These are phyloP conservation scores for Cairneyella variabilis DNA, from an alignment of 495 filamentous ascomycete genomes.

Conservation along the genomic window DNA sequence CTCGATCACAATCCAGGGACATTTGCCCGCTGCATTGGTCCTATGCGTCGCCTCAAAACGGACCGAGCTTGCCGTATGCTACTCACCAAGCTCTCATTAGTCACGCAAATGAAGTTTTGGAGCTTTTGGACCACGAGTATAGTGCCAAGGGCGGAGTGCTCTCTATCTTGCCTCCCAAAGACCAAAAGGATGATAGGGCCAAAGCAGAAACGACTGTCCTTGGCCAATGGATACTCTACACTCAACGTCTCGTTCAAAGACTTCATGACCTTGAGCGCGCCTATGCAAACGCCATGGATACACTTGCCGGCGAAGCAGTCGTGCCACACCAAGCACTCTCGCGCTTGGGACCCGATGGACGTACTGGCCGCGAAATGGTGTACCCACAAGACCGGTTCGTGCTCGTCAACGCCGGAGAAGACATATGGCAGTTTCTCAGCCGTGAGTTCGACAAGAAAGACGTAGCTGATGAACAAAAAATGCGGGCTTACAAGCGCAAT, in stretches of 20 bases:
- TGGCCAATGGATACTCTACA: constrained; percentile 46
- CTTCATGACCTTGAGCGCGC: constrained; percentile 47
- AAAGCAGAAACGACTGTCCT: constrained; percentile 38
- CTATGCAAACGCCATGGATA: constrained; percentile 43
- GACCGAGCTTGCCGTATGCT: constrained; percentile 31
- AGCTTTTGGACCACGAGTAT: constrained; percentile 52
- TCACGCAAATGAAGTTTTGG: constrained; percentile 50
- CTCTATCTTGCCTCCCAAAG: constrained; percentile 39
- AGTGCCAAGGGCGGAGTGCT: constrained; percentile 45
- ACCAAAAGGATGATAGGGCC: constrained; percentile 24
- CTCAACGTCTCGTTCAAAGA: constrained; percentile 41
- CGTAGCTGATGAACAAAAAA: constrained; percentile 25
- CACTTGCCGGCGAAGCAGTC: constrained; percentile 42
- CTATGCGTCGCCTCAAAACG: constrained; percentile 6
- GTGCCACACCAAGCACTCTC: constrained; percentile 39
- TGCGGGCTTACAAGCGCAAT: constrained; percentile 19
- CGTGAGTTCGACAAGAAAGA: constrained; percentile 42
- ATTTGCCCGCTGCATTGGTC: constrained; percentile 21
- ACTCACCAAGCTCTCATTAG: constrained; percentile 43
- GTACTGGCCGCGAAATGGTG: constrained; percentile 34
- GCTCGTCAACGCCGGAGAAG: constrained; percentile 47
- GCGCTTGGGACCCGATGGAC: constrained; percentile 32
- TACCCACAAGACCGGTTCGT: constrained; percentile 50
- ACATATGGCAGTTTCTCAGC: constrained; percentile 40
- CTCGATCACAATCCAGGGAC: constrained; percentile 5